Percentiles rank a stretch among this genome's conserved stretches.
Conservation (phyloP, 192 early-diverging fungal genomes). For the Funneliformis geosporum region DNA sequence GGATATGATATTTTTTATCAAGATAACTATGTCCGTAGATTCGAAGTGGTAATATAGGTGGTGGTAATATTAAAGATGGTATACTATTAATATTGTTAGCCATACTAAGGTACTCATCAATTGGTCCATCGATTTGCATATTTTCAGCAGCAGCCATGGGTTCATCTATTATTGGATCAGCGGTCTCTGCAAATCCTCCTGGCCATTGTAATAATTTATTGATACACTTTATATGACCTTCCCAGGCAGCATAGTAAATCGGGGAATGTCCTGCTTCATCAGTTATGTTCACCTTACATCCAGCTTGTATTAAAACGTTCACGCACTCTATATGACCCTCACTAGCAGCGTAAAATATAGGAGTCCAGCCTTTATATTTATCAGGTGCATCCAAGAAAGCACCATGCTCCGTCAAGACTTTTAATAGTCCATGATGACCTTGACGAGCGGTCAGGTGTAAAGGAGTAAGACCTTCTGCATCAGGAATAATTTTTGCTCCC, state of each 20-base stretch:
- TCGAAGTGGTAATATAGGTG: conserved; percentile 96
- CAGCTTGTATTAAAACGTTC: conserved; percentile 74
- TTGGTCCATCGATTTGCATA: background rate
- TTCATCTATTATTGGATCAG: conserved; percentile 7
- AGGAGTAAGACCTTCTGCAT: conserved; percentile 82
- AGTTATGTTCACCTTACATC: conserved; percentile 67
- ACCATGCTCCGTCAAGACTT: conserved; percentile 71
- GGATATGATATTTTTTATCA: conserved; percentile 85
- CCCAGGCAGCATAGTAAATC: conserved; percentile 88
- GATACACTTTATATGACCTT: conserved; percentile 85
- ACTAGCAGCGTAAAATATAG: conserved; percentile 91
- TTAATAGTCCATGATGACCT: conserved; percentile 73
- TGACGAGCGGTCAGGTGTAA: conserved; percentile 87
- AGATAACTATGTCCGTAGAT: conserved; percentile 99
- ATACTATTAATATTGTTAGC: conserved; percentile 45
- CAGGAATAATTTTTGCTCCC: conserved; percentile 73
- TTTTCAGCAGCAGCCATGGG: background rate
- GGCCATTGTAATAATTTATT: conserved; percentile 70
- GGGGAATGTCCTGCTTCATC: conserved; percentile 87
- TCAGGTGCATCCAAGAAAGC: conserved; percentile 80
- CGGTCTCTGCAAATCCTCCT: conserved; percentile 45
- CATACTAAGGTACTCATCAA: background rate
- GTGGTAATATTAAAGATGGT: conserved; percentile 91
- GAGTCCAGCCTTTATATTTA: conserved; percentile 94
- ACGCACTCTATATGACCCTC: conserved; percentile 89